Evolutionary conservation across 441 rosid species (phyloP), one percentile per base, ranked within the genome.

Genomic region (Omphalea diandra): DNA sequence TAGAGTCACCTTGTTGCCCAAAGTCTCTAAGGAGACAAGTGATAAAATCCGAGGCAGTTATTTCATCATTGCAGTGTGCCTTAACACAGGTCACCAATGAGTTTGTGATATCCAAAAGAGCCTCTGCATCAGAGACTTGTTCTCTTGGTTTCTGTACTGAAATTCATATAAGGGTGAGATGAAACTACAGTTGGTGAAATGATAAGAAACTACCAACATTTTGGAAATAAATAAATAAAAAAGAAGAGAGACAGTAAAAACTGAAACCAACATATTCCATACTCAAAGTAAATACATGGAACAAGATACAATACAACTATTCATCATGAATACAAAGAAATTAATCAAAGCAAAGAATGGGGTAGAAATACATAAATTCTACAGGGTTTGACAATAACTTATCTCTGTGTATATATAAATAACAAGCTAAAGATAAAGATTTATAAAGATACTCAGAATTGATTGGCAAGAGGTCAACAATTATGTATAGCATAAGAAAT

Each of bases 51-150:
- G 85, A 69, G n/a, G 90, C 80, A 41, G 86, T 83, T 58, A 87
- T 65, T 46, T 87, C 96, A 35, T 78, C 84, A n/a, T 77, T 75
- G 65, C 80, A 73, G 14, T 82, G 87, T 12, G 88, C 81, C 84
- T 86, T 85, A 9, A 84, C 89, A 5, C 83, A 84, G 5, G 79
- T 67, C 44, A 77, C 75, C 82, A 90, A 65, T 0, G 84, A 80
- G 64, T 72, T 80, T 3, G 93, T 74, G 12, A 92, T 80, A 65
- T 80, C 90, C 57, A 83, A 67, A 63, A 92, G 68, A n/a, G 88
- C 96, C 72, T 89, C 96, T 2, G 94, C 94, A 75, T 91, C 97
- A 2, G 87, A 88, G 33, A 90, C 80, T 77, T 87, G 97, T 69
- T 92, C 97, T 74, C 93, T 80, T 0, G 96, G 96, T 71, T 79